phyloP scores from a whole-genome alignment of 768 basidiomycete species.

The Pholiota conissans region DNA sequence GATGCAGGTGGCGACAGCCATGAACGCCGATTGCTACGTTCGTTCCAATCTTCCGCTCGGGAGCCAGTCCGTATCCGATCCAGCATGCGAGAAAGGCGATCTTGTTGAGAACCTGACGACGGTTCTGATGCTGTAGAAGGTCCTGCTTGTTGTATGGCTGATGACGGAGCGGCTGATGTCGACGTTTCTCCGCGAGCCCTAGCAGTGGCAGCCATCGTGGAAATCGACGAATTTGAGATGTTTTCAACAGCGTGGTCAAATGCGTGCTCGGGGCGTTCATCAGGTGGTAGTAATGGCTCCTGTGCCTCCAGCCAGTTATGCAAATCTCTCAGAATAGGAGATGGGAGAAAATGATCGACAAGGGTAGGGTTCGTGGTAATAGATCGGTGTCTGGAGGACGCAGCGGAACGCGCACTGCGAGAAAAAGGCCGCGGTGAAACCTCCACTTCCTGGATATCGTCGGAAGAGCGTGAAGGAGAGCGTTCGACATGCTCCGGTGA shows the following conservation, averaged over 20 bases:
- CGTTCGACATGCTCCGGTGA: not conserved
- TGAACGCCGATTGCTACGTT: not conserved
- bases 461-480: not conserved
- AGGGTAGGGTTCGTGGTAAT: conserved; percentile 1
- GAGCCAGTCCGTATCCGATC: not conserved
- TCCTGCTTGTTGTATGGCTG: not conserved
- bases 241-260: not conserved
- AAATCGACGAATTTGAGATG: not conserved
- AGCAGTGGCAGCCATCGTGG: conserved; percentile 1
- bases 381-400: not conserved
- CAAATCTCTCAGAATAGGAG: conserved; percentile 23
- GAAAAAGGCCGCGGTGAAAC: not conserved
- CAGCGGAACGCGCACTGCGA: not conserved
- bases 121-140: not conserved
- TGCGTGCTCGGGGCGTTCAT: not conserved
- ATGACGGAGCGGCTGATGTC: not conserved
- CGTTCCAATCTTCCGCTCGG: not conserved
- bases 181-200: not conserved
- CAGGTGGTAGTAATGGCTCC: not conserved
- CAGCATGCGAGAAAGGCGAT: conserved; percentile 2
- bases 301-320: conserved; percentile 23
- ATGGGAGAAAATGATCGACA: conserved; percentile 22
- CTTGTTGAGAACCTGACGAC: not conserved
- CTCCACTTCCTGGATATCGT: not conserved
- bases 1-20: not conserved